These are phyloP conservation scores for Scalesia atractyloides DNA, from an alignment of 129 eudicot species.

Conservation along the genomic window DNA sequence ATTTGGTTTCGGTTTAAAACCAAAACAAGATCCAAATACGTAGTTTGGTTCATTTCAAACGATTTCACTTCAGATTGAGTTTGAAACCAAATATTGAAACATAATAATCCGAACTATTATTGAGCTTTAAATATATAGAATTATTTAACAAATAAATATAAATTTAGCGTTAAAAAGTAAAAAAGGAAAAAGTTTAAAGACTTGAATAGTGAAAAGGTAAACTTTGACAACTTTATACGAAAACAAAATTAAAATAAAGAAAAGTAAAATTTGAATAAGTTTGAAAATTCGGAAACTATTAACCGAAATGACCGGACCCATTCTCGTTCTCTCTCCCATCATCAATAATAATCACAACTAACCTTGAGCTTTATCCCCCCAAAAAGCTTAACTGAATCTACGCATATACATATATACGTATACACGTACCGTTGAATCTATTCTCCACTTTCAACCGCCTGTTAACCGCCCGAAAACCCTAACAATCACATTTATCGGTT, in stretches of 20 bases:
- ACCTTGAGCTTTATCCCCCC: slow-evolving; percentile 22
- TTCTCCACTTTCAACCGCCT: slow-evolving; percentile 25
- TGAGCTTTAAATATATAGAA: too few species aligned
- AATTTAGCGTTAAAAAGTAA: too few species aligned
- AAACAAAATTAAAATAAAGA: neutral
- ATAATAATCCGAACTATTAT: too few species aligned
- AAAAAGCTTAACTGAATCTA: slow-evolving; percentile 27
- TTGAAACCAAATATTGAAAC: too few species aligned
- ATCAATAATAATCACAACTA: slow-evolving; percentile 57
- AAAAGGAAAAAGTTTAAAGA: too few species aligned
- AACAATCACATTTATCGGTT: slow-evolving; percentile 3
- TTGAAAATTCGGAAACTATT: slow-evolving; percentile 20
- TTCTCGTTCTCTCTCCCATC: slow-evolving; percentile 38
- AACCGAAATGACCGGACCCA: slow-evolving; percentile 30
- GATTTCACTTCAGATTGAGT: too few species aligned
- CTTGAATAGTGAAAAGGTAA: too few species aligned
- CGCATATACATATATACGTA: slow-evolving; percentile 12
- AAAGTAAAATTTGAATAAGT: neutral
- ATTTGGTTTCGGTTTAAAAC: too few species aligned
- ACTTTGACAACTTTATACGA: neutral
- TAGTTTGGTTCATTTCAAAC: too few species aligned
- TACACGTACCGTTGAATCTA: neutral
- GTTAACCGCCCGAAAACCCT: slow-evolving; percentile 38
- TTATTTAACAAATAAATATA: too few species aligned
- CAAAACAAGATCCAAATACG: too few species aligned